phyloP scores from a whole-genome alignment of 768 basidiomycete species.

The Pseudohyphozyma bogoriensis region DNA sequence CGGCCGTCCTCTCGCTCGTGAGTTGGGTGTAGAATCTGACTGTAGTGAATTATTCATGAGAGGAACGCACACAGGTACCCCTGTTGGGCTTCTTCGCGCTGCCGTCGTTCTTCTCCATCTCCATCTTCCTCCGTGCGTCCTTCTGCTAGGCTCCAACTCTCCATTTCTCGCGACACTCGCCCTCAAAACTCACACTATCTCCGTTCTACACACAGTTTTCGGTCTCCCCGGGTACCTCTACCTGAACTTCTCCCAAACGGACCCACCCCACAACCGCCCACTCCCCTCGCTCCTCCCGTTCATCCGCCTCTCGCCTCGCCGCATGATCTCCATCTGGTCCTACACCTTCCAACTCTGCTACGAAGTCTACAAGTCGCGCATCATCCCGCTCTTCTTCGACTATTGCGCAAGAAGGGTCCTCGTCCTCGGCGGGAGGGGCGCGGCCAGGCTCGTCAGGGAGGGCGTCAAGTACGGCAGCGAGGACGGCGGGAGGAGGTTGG shows the following conservation, averaged over 20 bases:
- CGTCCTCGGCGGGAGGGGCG: constrained; percentile 18
- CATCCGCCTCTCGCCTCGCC: constrained; percentile 3
- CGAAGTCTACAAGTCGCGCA: not conserved
- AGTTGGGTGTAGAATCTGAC: not conserved
- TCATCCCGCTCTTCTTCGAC: constrained; percentile 20
- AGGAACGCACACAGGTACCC: not conserved
- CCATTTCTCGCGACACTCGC: not conserved
- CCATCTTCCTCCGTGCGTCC: constrained; percentile 9
- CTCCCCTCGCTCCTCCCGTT: not conserved
- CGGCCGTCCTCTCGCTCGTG: not conserved
- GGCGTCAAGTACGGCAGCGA: constrained; percentile 9
- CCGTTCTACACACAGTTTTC: constrained; percentile 3
- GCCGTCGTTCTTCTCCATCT: constrained; percentile 3
- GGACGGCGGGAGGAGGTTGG: constrained; percentile 9
- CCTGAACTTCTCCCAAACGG: constrained; percentile 5
- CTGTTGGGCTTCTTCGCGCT: constrained; percentile 17
- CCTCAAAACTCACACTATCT: not conserved
- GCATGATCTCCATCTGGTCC: not conserved
- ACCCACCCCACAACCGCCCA: not conserved
- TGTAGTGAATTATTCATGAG: not conserved
- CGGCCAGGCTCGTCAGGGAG: constrained; percentile 8
- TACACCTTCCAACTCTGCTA: not conserved
- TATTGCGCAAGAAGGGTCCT: constrained; percentile 17
- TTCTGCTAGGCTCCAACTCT: too few species aligned
- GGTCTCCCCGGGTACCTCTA: constrained; percentile 12